A percentile compares a stretch with the other conserved stretches of the same genome.
Conservation (phyloP, 176 grass and related monocot genomes). For the Lolium multiflorum region DNA sequence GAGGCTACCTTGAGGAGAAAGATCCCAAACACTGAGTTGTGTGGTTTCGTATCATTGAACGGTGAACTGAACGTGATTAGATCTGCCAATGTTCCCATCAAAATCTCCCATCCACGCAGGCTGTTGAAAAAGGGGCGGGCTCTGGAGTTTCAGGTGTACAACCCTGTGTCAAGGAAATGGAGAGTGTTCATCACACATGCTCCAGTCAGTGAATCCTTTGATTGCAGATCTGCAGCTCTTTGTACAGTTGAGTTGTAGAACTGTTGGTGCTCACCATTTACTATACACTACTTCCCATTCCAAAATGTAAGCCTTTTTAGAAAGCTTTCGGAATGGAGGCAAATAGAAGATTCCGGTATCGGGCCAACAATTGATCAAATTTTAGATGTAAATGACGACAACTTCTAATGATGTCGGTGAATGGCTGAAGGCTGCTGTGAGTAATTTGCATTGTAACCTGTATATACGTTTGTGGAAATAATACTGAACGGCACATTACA, state of each 20-base stretch:
- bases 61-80: constrained; percentile 72
- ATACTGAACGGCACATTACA: neutral
- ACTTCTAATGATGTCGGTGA: neutral
- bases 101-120: constrained; percentile 42
- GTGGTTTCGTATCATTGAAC: constrained; percentile 75
- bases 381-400: constrained; percentile 15
- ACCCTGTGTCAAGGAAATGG: constrained; percentile 68
- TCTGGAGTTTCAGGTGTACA: constrained; percentile 83
- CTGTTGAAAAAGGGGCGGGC: constrained; percentile 49
- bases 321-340: no score
- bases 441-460: neutral
- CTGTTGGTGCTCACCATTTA: constrained; percentile 1
- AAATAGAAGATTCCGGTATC: no score
- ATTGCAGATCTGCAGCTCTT: constrained; percentile 69
- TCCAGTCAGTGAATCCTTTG: constrained; percentile 53
- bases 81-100: constrained; percentile 42
- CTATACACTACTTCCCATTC: constrained; percentile 5
- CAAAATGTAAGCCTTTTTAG: no score
- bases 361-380: no score
- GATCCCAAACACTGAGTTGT: constrained; percentile 55
- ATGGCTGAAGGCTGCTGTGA: neutral
- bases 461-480: constrained; percentile 35
- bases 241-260: constrained; percentile 73
- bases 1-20: constrained; percentile 67
- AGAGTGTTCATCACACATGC: constrained; percentile 59